Conservation (phyloP, 2,329 filamentous ascomycete species). For the Epichloe scottii region DNA sequence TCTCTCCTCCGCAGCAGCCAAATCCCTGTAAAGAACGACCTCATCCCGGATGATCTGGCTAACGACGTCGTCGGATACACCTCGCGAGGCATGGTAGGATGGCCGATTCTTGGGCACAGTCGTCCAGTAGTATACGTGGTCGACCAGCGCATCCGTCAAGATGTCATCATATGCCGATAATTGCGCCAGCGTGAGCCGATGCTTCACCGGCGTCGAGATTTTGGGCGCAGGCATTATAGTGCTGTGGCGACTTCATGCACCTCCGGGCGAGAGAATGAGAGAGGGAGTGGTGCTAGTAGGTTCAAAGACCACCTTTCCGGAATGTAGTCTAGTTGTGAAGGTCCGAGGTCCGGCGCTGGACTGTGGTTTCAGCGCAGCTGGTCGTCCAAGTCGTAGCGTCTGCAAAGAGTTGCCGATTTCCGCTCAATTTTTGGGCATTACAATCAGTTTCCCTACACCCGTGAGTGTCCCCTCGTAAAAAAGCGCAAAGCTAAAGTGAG, state of each 20-base stretch:
- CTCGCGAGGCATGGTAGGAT: constrained; percentile 74
- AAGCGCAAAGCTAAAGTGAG: not conserved
- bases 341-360: not conserved
- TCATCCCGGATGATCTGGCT: constrained; percentile 48
- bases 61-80: constrained; percentile 55
- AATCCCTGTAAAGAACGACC: constrained; percentile 63
- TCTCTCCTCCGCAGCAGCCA: constrained; percentile 55
- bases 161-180: constrained; percentile 91
- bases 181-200: constrained; percentile 72
- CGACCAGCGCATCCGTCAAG: constrained; percentile 85
- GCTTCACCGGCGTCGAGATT: constrained; percentile 33
- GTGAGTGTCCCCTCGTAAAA: not conserved
- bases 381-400: not conserved
- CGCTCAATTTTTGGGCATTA: too few relatives aligned
- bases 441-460: not conserved
- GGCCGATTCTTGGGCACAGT: constrained; percentile 87
- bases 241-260: not conserved
- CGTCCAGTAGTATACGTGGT: constrained; percentile 95
- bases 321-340: not conserved
- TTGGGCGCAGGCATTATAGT: constrained; percentile 24
- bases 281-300: not conserved
- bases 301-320: not conserved
- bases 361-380: not conserved
- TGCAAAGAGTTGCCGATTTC: not conserved
- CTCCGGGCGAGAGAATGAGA: not conserved